These are phyloP conservation scores for Entomortierella beljakovae DNA, from an alignment of 192 early-diverging fungal species.

Conservation along the genomic window DNA sequence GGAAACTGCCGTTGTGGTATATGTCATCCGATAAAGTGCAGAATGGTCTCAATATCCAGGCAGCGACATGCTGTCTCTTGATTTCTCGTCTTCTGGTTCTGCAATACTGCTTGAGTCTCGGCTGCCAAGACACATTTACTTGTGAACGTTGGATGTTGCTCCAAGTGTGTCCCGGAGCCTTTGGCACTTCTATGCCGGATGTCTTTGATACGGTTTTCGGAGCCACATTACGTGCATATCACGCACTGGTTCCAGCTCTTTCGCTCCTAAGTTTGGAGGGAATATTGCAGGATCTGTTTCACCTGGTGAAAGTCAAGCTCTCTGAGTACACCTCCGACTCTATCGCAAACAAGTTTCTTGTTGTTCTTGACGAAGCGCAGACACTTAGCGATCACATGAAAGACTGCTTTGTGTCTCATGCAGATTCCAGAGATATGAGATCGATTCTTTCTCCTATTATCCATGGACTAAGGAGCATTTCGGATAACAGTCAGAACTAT, in stretches of 20 bases:
- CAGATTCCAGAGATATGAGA: slow-evolving; percentile 24
- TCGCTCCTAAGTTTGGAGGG: slow-evolving; percentile 19
- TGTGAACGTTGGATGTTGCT: slow-evolving; percentile 52
- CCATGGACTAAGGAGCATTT: slow-evolving; percentile 38
- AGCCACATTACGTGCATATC: slow-evolving; percentile 24
- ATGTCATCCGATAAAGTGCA: slow-evolving; percentile 38
- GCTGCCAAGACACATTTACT: slow-evolving; percentile 37
- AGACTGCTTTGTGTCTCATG: slow-evolving; percentile 27
- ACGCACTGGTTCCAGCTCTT: slow-evolving; percentile 16
- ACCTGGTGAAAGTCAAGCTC: slow-evolving; percentile 24
- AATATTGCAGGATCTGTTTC: slow-evolving; percentile 33
- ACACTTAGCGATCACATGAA: slow-evolving; percentile 33
- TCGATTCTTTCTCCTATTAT: slow-evolving; percentile 40
- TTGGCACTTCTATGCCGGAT: slow-evolving; percentile 30
- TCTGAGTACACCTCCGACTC: slow-evolving; percentile 29
- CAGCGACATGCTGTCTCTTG: slow-evolving; percentile 36
- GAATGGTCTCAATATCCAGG: slow-evolving; percentile 49
- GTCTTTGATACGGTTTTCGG: slow-evolving; percentile 44
- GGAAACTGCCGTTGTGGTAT: slow-evolving; percentile 30
- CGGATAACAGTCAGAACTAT: slow-evolving; percentile 2
- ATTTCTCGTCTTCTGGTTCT: slow-evolving; percentile 46
- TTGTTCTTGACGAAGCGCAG: slow-evolving; percentile 47
- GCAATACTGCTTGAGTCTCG: slow-evolving; percentile 44
- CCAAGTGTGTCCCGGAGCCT: slow-evolving; percentile 52
- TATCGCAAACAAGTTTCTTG: slow-evolving; percentile 20